These are phyloP conservation scores for Populus hybrid DNA, from an alignment of 441 rosid species.

Conservation along the genomic window DNA sequence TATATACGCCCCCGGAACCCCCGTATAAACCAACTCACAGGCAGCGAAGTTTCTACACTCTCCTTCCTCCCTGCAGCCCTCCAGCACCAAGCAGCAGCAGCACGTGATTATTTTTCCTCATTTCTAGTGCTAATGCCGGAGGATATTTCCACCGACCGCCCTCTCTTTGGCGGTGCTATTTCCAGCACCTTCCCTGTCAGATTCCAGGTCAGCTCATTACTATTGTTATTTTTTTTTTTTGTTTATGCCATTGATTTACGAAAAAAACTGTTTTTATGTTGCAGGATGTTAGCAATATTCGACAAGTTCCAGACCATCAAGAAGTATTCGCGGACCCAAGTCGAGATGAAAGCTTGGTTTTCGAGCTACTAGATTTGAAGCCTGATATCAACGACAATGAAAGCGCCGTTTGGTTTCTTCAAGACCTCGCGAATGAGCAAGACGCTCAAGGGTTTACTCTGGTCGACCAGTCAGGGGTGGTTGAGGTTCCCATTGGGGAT, in stretches of 20 bases:
- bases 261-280: not conserved
- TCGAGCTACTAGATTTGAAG: conserved; percentile 76
- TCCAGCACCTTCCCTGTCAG: conserved; percentile 42
- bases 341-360: conserved; percentile 80
- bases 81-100: not conserved
- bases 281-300: conserved; percentile 68
- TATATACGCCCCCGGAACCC: not conserved
- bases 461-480: conserved; percentile 59
- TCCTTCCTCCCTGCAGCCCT: no score
- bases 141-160: conserved; percentile 34
- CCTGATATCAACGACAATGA: conserved; percentile 54
- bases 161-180: conserved; percentile 65
- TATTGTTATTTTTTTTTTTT: no score
- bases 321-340: conserved; percentile 79
- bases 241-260: no score
- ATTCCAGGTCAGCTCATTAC: conserved; percentile 40
- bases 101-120: no score
- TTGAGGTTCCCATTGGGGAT: conserved; percentile 53
- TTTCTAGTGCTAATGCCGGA: conserved; percentile 27
- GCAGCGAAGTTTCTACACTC: not conserved
- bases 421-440: conserved; percentile 69
- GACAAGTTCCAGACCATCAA: conserved; percentile 84
- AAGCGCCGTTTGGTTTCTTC: conserved; percentile 77
- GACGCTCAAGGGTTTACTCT: conserved; percentile 59
- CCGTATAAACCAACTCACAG: not conserved